Evolutionary conservation across 148 eudicot genomes (phyloP).

Genomic region (Tetragonia tetragonoides): DNA sequence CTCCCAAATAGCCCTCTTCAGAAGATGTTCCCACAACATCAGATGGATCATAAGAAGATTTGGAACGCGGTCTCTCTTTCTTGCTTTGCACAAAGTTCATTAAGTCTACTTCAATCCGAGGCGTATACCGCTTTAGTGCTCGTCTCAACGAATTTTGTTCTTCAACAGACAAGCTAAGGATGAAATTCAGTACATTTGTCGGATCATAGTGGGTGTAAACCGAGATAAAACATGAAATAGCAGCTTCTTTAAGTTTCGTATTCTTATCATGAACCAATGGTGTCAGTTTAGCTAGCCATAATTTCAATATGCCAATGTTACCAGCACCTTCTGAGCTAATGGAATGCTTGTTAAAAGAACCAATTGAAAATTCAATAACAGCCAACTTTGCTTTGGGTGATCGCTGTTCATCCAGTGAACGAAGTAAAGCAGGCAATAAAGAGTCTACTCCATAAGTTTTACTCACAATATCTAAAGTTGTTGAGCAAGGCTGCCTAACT

Average conservation of each 20-base stretch:
- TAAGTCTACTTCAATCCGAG: constrained; percentile 96
- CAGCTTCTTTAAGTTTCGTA: constrained; percentile 87
- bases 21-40: constrained; percentile 83
- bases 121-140: constrained; percentile 90
- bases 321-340: constrained; percentile 71
- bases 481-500: constrained; percentile 90
- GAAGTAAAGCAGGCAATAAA: constrained; percentile 90
- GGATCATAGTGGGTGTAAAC: constrained; percentile 90
- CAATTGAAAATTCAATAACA: constrained; percentile 88
- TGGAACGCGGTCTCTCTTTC: constrained; percentile 78
- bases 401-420: constrained; percentile 94
- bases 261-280: constrained; percentile 92
- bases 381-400: constrained; percentile 98
- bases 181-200: constrained; percentile 72
- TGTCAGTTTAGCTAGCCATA: constrained; percentile 93
- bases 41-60: constrained; percentile 79
- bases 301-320: constrained; percentile 75
- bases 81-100: constrained; percentile 91
- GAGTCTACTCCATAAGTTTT: constrained; percentile 93
- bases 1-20: constrained; percentile 80
- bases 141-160: constrained; percentile 94
- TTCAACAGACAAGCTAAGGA: constrained; percentile 88
- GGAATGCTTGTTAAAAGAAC: constrained; percentile 85
- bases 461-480: constrained; percentile 77
- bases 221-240: constrained; percentile 85